Evolutionary conservation across 257 asterid species (phyloP).

Genomic region (Capsicum baccatum): DNA sequence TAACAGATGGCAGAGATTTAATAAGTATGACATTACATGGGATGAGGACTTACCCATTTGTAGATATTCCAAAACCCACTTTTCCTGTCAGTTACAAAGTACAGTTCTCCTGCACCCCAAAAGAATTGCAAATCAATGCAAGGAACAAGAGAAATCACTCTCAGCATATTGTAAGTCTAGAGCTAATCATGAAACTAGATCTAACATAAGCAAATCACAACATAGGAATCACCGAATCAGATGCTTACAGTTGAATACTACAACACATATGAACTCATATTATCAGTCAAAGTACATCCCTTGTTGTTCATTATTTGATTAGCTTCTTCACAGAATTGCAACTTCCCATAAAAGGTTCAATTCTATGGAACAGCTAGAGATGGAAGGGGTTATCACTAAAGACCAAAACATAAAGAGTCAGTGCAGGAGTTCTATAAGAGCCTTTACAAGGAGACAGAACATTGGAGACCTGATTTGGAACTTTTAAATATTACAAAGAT

Average conservation of each 20-base stretch:
- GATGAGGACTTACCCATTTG: constrained; percentile 73
- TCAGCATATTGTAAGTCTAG: background rate
- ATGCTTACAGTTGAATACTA: background rate
- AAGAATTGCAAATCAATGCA: background rate
- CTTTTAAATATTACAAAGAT: no score
- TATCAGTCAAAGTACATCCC: constrained; percentile 17
- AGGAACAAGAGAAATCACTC: constrained; percentile 13
- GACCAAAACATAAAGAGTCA: no score
- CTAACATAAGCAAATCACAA: background rate
- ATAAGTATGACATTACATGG: background rate
- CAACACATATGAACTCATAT: background rate
- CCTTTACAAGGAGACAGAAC: no score
- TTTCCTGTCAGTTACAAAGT: constrained; percentile 82
- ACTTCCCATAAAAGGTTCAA: no score
- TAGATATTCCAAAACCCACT: constrained; percentile 95
- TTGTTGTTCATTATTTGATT: background rate
- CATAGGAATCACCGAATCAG: background rate
- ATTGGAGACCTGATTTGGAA: no score
- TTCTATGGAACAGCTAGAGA: no score
- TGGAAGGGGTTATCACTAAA: no score
- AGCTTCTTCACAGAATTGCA: no score
- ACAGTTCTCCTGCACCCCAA: constrained; percentile 78
- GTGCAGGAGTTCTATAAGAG: no score
- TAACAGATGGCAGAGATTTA: constrained; percentile 17
- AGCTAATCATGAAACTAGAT: constrained; percentile 23